Base-by-base conservation (phyloP, 208 protist genomes). In the Leishmania gerbilli region DNA sequence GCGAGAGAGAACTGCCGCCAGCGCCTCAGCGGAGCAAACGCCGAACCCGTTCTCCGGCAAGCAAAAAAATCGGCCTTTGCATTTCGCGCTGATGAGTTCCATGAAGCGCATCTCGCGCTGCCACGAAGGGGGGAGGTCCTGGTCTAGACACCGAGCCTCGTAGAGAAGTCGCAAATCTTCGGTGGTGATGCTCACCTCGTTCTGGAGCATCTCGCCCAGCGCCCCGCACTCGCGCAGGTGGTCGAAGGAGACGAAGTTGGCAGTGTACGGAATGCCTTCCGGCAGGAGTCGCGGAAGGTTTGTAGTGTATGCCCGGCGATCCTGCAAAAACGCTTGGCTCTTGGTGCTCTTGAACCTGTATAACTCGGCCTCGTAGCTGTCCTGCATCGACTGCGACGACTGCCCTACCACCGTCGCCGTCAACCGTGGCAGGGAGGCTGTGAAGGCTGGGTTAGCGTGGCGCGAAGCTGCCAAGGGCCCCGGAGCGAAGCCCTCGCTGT, bases 31-130 rank as follows among this genome's bases (percentile, higher is more conserved):
- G 62, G 88, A 91, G 56, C 79, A 83, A 0, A 87, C 79, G 47
- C 93, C 94, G 75, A 98, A 88, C 49, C 96, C 96, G 85, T 95
- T 96, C 80, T 98, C 95, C 27, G 91, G 88, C 34, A 98, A 79
- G 55, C 86, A 93, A 76, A 98, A 98, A 79, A 97, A 95, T 64
- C 90, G 91, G 7, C 95, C 95, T 69, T 88, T 93, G 87, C 96
- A 98, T 53, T 94, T 95, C 9, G 88, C 85, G 77, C 94, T 97
- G 65, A 98, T 84, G 31, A 98, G 88, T 74, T 98, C 93, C 90
- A 98, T 96, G 84, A 98, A 98, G 37, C 95, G 88, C 83, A 95
- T 90, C 86, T 98, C 92, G 7, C 96, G 85, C 85, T 98, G 89
- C 92, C 94, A 97, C 6, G 92, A 92, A 0, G 93, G 91, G 9